phyloP scores from a whole-genome alignment of 352 stramenopile species.

The Pythium rhizo-oryzae region DNA sequence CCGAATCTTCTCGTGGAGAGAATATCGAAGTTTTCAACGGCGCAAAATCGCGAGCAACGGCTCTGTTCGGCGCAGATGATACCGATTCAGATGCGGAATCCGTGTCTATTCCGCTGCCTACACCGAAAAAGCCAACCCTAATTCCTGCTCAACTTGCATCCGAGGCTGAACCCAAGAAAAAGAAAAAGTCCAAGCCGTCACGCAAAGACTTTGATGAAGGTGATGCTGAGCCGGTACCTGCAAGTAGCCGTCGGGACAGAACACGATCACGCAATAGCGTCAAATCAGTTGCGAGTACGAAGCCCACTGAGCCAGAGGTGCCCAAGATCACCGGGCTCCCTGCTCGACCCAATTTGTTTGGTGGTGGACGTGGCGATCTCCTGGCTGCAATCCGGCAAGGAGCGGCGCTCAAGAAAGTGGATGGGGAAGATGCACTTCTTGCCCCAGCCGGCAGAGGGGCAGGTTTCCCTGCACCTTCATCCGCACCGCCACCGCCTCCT shows the following conservation, averaged over 20 bases:
- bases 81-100: constrained; percentile 65
- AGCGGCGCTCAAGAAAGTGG: constrained; percentile 52
- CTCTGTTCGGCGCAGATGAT: constrained; percentile 58
- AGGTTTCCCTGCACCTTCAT: constrained; percentile 17
- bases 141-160: neutral
- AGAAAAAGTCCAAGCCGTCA: constrained; percentile 31
- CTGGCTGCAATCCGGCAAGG: constrained; percentile 81
- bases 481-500: constrained; percentile 22
- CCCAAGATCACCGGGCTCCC: constrained; percentile 51
- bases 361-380: constrained; percentile 66
- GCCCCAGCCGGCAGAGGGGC: constrained; percentile 4
- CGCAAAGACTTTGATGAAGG: constrained; percentile 27
- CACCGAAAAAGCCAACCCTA: constrained; percentile 8
- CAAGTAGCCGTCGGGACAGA: constrained; percentile 22
- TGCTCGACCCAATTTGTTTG: constrained; percentile 70
- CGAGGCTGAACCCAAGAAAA: constrained; percentile 24
- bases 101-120: constrained; percentile 37
- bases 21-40: neutral
- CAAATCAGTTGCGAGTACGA: constrained; percentile 1
- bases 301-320: constrained; percentile 21
- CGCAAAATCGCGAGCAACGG: constrained; percentile 33
- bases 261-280: constrained; percentile 28
- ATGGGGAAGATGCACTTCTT: neutral
- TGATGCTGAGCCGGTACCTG: neutral
- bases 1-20: neutral